Conservation (phyloP, 73 alveolate species). For the Paramecium primaurelia region DNA sequence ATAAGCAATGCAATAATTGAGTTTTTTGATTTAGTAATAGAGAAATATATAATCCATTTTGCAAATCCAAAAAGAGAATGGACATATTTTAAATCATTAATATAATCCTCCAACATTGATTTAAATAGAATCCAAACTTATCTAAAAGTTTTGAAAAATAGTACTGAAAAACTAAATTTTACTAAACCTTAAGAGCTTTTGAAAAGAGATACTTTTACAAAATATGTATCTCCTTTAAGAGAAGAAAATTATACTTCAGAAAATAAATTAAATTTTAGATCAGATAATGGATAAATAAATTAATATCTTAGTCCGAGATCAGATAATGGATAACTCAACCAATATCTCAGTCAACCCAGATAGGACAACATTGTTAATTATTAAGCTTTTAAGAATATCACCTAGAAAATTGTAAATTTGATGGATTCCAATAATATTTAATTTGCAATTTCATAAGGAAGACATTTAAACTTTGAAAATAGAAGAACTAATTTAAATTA, state of each 20-base stretch:
- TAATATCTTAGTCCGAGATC: background rate
- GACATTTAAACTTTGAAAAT: background rate
- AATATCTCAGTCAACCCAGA: background rate
- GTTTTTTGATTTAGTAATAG: conserved; percentile 1
- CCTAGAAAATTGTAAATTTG: background rate
- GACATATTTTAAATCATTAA: conserved; percentile 20
- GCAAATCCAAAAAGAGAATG: conserved; percentile 29
- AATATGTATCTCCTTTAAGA: background rate
- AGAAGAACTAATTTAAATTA: background rate
- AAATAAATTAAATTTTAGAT: background rate
- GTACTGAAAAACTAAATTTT: background rate
- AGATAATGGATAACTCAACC: background rate
- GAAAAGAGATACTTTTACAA: background rate
- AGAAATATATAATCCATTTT: conserved; percentile 7
- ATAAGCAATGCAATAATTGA: background rate
- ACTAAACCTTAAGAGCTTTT: background rate
- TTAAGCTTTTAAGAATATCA: background rate
- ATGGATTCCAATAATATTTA: conserved; percentile 7
- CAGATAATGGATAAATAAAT: background rate
- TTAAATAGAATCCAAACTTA: background rate
- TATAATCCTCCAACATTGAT: background rate
- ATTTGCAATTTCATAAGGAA: background rate
- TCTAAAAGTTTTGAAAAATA: background rate
- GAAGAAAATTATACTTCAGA: background rate
- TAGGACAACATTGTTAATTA: background rate